Percentiles rank a stretch among this genome's conserved stretches.
Conservation (phyloP, 495 filamentous ascomycete genomes). For the Aspergillus asperescens region DNA sequence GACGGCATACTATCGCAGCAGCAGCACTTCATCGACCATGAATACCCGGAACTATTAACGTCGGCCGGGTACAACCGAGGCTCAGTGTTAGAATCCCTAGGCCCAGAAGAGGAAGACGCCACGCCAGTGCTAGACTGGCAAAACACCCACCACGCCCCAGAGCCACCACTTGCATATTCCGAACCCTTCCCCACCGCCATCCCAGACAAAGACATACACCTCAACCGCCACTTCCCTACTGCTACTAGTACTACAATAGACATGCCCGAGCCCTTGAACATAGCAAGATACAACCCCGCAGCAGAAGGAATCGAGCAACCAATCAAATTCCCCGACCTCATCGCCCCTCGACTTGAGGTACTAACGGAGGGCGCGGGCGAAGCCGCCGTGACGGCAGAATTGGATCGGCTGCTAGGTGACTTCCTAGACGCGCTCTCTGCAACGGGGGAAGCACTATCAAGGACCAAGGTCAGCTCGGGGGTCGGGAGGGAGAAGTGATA, state of each 20-base stretch:
- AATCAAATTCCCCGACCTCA: slow-evolving; percentile 31
- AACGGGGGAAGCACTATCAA: slow-evolving; percentile 31
- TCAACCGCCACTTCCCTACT: not conserved
- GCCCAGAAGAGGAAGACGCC: slow-evolving; percentile 37
- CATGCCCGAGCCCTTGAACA: slow-evolving; percentile 27
- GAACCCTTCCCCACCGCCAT: slow-evolving; percentile 20
- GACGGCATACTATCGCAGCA: slow-evolving; percentile 13
- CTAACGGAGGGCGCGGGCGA: slow-evolving; percentile 34
- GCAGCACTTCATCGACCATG: slow-evolving; percentile 19
- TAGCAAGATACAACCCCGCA: slow-evolving; percentile 17
- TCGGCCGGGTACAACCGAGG: slow-evolving; percentile 20
- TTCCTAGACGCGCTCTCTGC: slow-evolving; percentile 36
- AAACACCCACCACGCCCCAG: not conserved
- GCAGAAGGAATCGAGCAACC: not conserved
- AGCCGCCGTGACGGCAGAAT: slow-evolving; percentile 27
- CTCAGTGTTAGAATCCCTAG: slow-evolving; percentile 36
- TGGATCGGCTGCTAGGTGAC: slow-evolving; percentile 36
- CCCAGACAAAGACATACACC: not conserved
- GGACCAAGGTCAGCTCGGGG: slow-evolving; percentile 9
- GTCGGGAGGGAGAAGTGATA: not conserved
- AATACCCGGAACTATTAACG: slow-evolving; percentile 23
- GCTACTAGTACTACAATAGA: no score
- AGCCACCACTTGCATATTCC: slow-evolving; percentile 9
- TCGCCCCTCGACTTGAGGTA: slow-evolving; percentile 32
- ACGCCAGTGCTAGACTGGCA: slow-evolving; percentile 22